Evolutionary conservation across 768 basidiomycete genomes (phyloP), one percentile per base, ranked within the genome.

Genomic region (Boletus tomentosulus): DNA sequence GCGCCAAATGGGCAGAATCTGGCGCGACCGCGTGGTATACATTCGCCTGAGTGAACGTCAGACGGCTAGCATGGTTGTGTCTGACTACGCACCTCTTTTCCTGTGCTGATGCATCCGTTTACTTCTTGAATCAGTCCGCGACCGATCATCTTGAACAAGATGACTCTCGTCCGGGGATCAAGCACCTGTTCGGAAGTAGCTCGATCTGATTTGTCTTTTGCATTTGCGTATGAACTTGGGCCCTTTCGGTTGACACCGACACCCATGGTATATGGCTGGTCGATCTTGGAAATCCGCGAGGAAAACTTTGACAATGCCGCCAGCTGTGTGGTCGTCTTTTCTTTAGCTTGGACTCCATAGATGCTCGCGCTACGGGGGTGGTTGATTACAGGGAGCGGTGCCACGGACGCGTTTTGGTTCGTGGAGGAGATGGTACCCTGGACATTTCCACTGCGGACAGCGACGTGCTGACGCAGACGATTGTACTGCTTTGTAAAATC

Each of bases 401-500:
- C 85, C 2, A 87, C 82, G 3, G 81, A 66, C 9, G 75, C 61
- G 9, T 74, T 69, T 5, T 75, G 71, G 48, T 81, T 77, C 15
- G 76, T 74, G 2, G 82, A 73, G 6, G 86, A 86, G 1, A 75
- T 65, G 6, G 76, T 67, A 12, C 85, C 83, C 51, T 82, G 81
- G 1, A 82, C 87, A 51, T 77, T 82, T 3, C 90, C 89, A 16
- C 83, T 82, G 35, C 85, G 85, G 6, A 92, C 87, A 22, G 89
- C 89, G 53, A 91, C 86, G 67, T 98, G 92, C 68, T 98, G 95
- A 47, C 89, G 77, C 30, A 98, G 77, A 24, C 97, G 87, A 73
- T 98, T 98, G 73, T 90, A 99, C 63, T 98, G 94, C 72, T 98
- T 98, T 33, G 97, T 98, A 63, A 99, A 98, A 74, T 99, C 97